Evolutionary conservation across 306 rosid species (phyloP).

Genomic region (Ormosia semicastrata): DNA sequence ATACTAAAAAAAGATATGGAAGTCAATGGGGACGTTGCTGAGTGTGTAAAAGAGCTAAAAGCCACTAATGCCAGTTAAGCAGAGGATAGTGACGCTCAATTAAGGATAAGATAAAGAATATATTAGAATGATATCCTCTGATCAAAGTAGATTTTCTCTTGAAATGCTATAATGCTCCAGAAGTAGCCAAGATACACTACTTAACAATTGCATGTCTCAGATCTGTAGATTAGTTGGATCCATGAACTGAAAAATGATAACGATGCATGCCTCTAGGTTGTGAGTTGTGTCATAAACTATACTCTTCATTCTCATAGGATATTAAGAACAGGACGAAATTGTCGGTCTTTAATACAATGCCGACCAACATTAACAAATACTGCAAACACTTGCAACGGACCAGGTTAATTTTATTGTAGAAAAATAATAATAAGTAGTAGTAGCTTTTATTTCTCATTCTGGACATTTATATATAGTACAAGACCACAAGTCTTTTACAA

Average conservation of each 20-base stretch:
- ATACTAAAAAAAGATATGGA: neutral
- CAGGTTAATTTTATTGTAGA: neutral
- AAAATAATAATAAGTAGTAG: neutral
- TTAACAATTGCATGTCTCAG: slow-evolving; percentile 9
- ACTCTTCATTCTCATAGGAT: neutral
- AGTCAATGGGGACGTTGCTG: slow-evolving; percentile 14
- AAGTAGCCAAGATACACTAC: neutral
- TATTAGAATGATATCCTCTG: slow-evolving; percentile 7
- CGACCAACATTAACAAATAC: slow-evolving; percentile 36
- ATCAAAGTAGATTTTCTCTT: slow-evolving; percentile 15
- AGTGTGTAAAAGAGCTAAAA: slow-evolving; percentile 16
- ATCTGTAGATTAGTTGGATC: neutral
- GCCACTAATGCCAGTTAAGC: slow-evolving; percentile 21
- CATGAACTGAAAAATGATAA: neutral
- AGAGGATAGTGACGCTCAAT: neutral
- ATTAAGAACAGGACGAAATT: neutral
- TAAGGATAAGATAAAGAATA: slow-evolving; percentile 34
- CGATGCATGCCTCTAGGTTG: neutral
- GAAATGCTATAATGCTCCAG: neutral
- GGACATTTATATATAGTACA: neutral
- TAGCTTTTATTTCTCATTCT: neutral
- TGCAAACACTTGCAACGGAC: slow-evolving; percentile 13
- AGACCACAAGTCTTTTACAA: no score
- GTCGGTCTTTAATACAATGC: slow-evolving; percentile 29
- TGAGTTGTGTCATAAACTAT: neutral